Base-by-base conservation (phyloP, 495 filamentous ascomycete genomes). In the Penicillium bovifimosum region DNA sequence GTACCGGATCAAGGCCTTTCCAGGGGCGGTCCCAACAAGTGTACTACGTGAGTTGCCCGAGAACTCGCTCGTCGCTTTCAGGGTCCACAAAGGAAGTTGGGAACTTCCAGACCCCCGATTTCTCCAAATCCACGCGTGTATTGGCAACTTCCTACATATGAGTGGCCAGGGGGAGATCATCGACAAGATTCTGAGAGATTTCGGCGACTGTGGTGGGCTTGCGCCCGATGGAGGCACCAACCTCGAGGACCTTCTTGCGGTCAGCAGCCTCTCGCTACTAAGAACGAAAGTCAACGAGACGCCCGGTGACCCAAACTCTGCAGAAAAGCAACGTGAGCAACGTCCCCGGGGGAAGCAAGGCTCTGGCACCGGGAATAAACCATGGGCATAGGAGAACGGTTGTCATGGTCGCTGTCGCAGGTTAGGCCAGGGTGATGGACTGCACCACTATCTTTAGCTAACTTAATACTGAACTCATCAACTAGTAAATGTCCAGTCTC, bases 51-150 rank as follows among this genome's bases (percentile, higher is more conserved):
- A 17, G 29, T 49, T 57, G 41, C 55, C 55, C 36, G 47, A 18
- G 35, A 50, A 47, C 50, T 44, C 40, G 27, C 31, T 50, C 47
- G 41, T 53, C 33, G 54, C 36, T 28, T 54, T 58, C 34, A 27
- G 26, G 34, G 27, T 41, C 35, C 46, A 53, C 34, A 50, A 50
- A 49, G 55, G 44, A 53, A 52, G 17, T 47, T 53, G 50, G 50
- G 55, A 53, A 46, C 45, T 58, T 41, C 55, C 55, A 41, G 45
- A 58, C 47, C 55, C 50, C n/a, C n/a, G 29, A 35, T 50, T 58
- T 28, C 40, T 58, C 45, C 28, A 41, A 46, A 46, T 58, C 45
- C 55, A 58, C 45, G 55, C 55, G 36, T 41, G 20, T 31, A 53
- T 58, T 41, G 55, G 50, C 41, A 53, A 53, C 32, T 53, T 53